Conservation (phyloP, 805 yeast genomes). For the Helenozyma rhizophorensis region DNA sequence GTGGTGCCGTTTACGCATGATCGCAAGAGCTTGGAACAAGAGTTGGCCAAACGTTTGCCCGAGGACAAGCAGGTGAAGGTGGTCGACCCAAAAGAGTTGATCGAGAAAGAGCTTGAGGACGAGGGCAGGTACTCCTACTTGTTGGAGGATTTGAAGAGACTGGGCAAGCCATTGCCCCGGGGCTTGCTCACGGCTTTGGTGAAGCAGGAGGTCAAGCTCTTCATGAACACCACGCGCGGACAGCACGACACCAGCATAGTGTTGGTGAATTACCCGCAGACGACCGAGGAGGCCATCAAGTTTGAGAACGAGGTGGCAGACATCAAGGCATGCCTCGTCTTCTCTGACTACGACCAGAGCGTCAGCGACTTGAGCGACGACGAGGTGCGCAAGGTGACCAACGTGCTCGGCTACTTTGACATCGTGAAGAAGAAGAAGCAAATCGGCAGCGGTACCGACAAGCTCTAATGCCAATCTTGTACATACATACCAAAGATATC, state of each 20-base stretch:
- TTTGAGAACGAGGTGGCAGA: slow-evolving; percentile 68
- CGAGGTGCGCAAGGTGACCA: slow-evolving; percentile 28
- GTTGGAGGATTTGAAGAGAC: slow-evolving; percentile 39
- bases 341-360: slow-evolving; percentile 25
- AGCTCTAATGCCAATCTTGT: no score
- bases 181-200: slow-evolving; percentile 52
- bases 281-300: slow-evolving; percentile 61
- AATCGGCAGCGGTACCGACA: slow-evolving; percentile 2
- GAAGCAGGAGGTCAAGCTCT: slow-evolving; percentile 32
- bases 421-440: slow-evolving; percentile 51
- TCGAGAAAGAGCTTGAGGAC: slow-evolving; percentile 42
- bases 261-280: slow-evolving; percentile 55
- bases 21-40: slow-evolving; percentile 11
- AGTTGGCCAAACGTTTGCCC: slow-evolving; percentile 10
- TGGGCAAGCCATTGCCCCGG: slow-evolving; percentile 28
- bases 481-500: not conserved
- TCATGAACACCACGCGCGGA: slow-evolving; percentile 32
- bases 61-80: slow-evolving; percentile 27
- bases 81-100: slow-evolving; percentile 48
- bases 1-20: slow-evolving; percentile 33
- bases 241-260: slow-evolving; percentile 45
- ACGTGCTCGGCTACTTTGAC: slow-evolving; percentile 58
- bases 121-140: slow-evolving; percentile 49
- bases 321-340: slow-evolving; percentile 37
- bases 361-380: slow-evolving; percentile 15